A percentile compares a stretch with the other conserved stretches of the same genome.
These are phyloP conservation scores for Rosa multiflora DNA, from an alignment of 306 rosid genomes.

Conservation along the genomic window DNA sequence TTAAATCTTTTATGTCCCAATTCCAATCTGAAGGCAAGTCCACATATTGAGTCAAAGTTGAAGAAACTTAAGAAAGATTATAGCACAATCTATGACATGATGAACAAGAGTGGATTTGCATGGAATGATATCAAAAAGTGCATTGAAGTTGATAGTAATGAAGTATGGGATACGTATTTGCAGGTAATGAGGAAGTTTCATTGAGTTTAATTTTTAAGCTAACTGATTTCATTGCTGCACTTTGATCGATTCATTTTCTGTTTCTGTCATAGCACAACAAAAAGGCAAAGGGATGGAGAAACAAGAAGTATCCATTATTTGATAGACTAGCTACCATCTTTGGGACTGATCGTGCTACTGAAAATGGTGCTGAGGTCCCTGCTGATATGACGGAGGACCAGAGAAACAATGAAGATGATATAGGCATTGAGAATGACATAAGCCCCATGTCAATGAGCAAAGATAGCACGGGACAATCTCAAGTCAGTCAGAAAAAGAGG, in stretches of 20 bases:
- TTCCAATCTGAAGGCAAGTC: no score
- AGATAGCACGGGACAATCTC: neutral
- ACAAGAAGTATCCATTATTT: neutral
- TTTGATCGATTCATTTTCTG: neutral
- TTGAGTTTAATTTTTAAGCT: no score
- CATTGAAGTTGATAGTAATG: neutral
- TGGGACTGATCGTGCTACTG: neutral
- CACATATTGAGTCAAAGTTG: no score
- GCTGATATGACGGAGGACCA: neutral
- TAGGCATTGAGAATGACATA: neutral
- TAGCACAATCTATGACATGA: neutral
- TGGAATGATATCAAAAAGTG: neutral
- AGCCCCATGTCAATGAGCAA: neutral
- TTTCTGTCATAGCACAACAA: neutral
- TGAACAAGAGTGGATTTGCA: neutral
- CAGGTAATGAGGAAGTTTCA: neutral
- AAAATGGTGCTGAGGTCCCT: neutral
- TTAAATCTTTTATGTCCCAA: no score
- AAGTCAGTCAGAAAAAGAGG: neutral
- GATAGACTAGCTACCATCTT: neutral
- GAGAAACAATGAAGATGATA: no score
- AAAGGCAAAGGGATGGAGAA: neutral
- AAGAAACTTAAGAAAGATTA: no score
- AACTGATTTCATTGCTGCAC: no score
- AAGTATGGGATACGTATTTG: neutral